Base-by-base conservation (phyloP, 176 grass and related monocot genomes). In the Eleusine indica region DNA sequence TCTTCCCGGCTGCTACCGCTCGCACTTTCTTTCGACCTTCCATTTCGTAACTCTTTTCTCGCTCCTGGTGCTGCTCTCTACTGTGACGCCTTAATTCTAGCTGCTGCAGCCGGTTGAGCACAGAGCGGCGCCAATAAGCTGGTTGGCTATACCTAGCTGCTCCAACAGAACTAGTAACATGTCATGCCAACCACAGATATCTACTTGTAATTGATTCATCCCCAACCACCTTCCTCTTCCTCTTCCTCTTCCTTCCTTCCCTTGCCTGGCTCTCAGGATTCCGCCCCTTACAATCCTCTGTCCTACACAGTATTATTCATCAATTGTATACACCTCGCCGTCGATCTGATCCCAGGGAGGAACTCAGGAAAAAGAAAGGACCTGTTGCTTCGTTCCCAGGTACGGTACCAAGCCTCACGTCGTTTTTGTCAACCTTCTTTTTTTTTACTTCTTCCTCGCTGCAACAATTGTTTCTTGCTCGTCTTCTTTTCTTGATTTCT, bases 31-130 rank as follows among this genome's bases (percentile, higher is more conserved):
- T 67, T 28, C 6, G 12, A 22, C 38, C 2, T 40, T 28, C 40
- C 68, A 1, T 11, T 62, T 62, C n/a, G 21, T 25, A 25, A 25
- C 25, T 25, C 25, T 62, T 13, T 15, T 65, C 6, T n/a, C 3
- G 2, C 6, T 35, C 68, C 25, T 47, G 8, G 0, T 9, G 4
- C 47, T 19, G 30, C n/a, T 29, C 14, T 46, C 21, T 32, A 37
- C 73, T 76, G 82, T 53, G 3, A 19, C 28, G 35, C 4, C 68
- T 86, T 86, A 42, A 80, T 66, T 86, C 44, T 56, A 17, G 35
- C 43, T 29, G 17, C 51, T 4, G 18, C 22, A 15, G 12, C 63
- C 18, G n/a, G 9, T 5, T 40, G 40, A 47, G 40, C 39, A 6
- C 3, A 14, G 41, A 14, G 49, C 49, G 17, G 9, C 40, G 25